phyloP scores from a whole-genome alignment of 2,329 filamentous ascomycete genomes.

The Claviceps purpurea region DNA sequence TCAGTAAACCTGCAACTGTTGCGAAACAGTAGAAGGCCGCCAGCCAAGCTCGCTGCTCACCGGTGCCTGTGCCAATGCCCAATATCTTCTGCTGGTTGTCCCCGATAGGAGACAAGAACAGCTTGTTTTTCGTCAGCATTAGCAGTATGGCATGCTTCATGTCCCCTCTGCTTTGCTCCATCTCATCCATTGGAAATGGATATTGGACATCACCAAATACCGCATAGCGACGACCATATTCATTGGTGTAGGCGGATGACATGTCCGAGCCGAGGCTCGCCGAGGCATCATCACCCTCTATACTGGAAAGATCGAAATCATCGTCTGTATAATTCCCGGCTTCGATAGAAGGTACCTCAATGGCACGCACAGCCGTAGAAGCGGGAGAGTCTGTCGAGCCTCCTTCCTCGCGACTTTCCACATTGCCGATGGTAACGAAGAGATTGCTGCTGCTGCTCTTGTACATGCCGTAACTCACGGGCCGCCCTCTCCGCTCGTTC shows the following conservation, averaged over 20 bases:
- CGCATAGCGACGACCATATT: constrained; percentile 17
- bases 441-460: no score
- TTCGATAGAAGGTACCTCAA: constrained; percentile 1
- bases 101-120: constrained; percentile 28
- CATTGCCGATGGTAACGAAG: no score
- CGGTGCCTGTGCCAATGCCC: constrained; percentile 24
- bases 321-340: constrained; percentile 1
- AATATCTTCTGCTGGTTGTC: constrained; percentile 21
- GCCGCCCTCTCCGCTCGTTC: no score
- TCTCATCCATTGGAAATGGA: constrained; percentile 24
- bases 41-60: not conserved
- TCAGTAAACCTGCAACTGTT: not conserved
- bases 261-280: constrained; percentile 6
- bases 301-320: constrained; percentile 4
- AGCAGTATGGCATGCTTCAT: constrained; percentile 27
- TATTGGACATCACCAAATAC: constrained; percentile 21
- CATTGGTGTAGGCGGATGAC: constrained; percentile 5
- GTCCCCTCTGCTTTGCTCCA: constrained; percentile 25
- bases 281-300: constrained; percentile 1
- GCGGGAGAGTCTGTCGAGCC: not conserved
- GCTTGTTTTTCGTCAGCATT: constrained; percentile 18
- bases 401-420: no score
- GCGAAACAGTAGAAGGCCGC: no score
- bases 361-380: not conserved
- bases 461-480: no score